Base-by-base conservation (phyloP, 2,329 filamentous ascomycete genomes). In the Phialophora expanda region DNA sequence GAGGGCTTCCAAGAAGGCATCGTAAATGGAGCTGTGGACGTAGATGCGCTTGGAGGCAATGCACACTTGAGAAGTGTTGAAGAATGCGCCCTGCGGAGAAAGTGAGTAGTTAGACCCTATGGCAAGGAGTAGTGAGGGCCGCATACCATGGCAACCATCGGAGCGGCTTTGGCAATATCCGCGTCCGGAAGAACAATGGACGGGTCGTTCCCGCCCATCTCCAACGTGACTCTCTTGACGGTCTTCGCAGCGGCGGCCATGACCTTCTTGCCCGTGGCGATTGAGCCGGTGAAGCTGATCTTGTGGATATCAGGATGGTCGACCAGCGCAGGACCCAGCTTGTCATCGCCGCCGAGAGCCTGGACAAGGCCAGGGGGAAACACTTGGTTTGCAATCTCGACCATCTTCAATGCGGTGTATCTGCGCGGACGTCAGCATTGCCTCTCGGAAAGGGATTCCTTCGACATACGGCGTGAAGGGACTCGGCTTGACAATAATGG, bases 341-440 rank as follows among this genome's bases (percentile, higher is more conserved):
- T 78, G 70, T 89, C 86, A 58, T 85, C 85, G 4, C 87, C 87
- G 58, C 84, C 84, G 1, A 89, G 75, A 0, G 79, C 83, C 71
- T 89, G 86, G 1, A 89, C 73, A n/a, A 90, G 84, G 28, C 87
- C 87, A 0, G 85, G 82, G 1, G 86, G 86, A 75, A 89, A 85
- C 75, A 88, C 78, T n/a, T 81, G 73, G 62, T 84, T 80, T 0
- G 82, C 86, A 2, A 89, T 73, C 75, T 89, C 87, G 14, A 81
- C 83, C 20, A 87, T 71, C 75, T 89, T 89, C 38, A 90, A 77
- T 24, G 58, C 62, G 1, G 62, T 62, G 57, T 71, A 69, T 22
- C 64, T 66, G 44, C 3, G 22, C 44, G 17, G 54, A 38, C 61
- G 46, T 41, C 38, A 34, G n/a, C 34, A 6, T 4, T 6, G n/a